phyloP scores from a whole-genome alignment of 2,329 filamentous ascomycete species.

The Sclerotinia sclerotiorum region DNA sequence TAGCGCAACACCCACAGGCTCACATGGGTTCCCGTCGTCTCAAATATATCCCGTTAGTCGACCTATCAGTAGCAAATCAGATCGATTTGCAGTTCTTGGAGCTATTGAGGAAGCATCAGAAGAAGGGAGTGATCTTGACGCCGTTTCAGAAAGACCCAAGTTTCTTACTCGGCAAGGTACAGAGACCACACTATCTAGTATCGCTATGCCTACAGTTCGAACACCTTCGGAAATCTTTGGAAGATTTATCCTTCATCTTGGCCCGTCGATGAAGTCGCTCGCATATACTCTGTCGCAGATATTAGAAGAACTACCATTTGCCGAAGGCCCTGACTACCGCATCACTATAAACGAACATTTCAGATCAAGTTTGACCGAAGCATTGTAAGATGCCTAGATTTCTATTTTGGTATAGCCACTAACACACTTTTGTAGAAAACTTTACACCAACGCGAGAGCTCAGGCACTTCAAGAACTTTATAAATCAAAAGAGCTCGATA shows the following conservation, averaged over 20 bases:
- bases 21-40: background rate
- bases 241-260: conserved; percentile 82
- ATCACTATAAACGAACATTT: conserved; percentile 80
- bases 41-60: conserved; percentile 1
- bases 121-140: conserved; percentile 53
- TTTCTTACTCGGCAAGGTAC: conserved; percentile 27
- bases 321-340: conserved; percentile 61
- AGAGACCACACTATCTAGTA: conserved; percentile 32
- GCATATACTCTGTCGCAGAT: conserved; percentile 88
- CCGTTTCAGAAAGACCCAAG: conserved; percentile 30
- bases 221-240: conserved; percentile 84
- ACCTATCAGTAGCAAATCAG: conserved; percentile 45
- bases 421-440: conserved; percentile 41
- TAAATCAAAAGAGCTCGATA: conserved; percentile 70
- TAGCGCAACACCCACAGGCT: conserved; percentile 26
- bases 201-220: conserved; percentile 46
- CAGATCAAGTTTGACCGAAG: conserved; percentile 74
- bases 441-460: conserved; percentile 75
- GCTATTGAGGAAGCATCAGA: conserved; percentile 64
- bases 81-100: conserved; percentile 51
- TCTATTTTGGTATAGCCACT: background rate
- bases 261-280: conserved; percentile 95
- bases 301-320: conserved; percentile 83
- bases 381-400: conserved; percentile 50
- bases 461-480: conserved; percentile 80